Evolutionary conservation across 2,329 filamentous ascomycete genomes (phyloP).

Genomic region (Didymella glomerata): DNA sequence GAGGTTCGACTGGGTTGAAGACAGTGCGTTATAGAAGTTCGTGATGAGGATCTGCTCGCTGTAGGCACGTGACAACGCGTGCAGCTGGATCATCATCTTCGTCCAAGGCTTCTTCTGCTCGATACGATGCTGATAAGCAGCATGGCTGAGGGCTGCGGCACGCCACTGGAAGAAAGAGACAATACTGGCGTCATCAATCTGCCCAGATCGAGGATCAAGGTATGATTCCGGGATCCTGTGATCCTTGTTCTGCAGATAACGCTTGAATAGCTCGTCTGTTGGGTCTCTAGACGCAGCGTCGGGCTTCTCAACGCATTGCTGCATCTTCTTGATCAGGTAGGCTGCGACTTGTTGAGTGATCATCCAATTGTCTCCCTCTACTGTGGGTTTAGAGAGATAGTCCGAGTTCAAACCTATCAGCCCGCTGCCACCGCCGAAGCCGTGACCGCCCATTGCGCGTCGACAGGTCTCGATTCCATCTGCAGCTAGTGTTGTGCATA

Average conservation of each 20-base stretch:
- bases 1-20: slow-evolving; percentile 35
- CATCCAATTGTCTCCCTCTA: slow-evolving; percentile 67
- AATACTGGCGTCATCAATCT: slow-evolving; percentile 51
- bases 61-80: slow-evolving; percentile 56
- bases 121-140: slow-evolving; percentile 56
- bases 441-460: slow-evolving; percentile 63
- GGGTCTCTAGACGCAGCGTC: slow-evolving; percentile 46
- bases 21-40: slow-evolving; percentile 55
- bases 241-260: slow-evolving; percentile 49
- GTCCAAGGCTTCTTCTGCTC: slow-evolving; percentile 60
- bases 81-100: slow-evolving; percentile 54
- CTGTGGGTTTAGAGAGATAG: slow-evolving; percentile 63
- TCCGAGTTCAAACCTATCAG: slow-evolving; percentile 62
- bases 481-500: slow-evolving; percentile 62
- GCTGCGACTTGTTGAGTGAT: slow-evolving; percentile 63
- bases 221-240: slow-evolving; percentile 40
- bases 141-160: slow-evolving; percentile 54
- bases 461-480: slow-evolving; percentile 64
- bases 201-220: slow-evolving; percentile 29
- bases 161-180: slow-evolving; percentile 58
- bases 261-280: slow-evolving; percentile 54
- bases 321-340: slow-evolving; percentile 63
- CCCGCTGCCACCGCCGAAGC: slow-evolving; percentile 62
- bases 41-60: slow-evolving; percentile 60
- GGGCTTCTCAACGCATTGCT: slow-evolving; percentile 50